phyloP scores from a whole-genome alignment of 169 alveolate species.

The Perkinsus marinus region DNA sequence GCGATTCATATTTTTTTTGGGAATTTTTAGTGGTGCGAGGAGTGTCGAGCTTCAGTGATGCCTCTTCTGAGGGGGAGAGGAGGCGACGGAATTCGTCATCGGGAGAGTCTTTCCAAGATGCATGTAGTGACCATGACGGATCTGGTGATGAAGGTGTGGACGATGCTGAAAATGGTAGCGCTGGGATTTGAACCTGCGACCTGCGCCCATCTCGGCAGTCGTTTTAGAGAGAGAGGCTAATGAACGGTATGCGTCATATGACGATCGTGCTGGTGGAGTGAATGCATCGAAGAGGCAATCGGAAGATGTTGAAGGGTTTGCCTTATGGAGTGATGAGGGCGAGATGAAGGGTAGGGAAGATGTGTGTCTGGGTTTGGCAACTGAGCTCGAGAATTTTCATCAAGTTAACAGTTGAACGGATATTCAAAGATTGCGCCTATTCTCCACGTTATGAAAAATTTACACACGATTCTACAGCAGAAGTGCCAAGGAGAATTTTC shows the following conservation, averaged over 20 bases:
- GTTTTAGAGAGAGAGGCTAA: background rate
- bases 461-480: no score
- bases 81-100: background rate
- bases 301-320: background rate
- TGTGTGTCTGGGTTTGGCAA: no score
- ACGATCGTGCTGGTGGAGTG: background rate
- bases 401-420: no score
- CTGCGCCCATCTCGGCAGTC: background rate
- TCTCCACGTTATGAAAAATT: no score
- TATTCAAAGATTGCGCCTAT: no score
- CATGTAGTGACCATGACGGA: background rate
- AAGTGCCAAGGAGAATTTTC: no score
- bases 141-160: background rate
- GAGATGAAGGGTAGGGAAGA: background rate
- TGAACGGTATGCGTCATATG: background rate
- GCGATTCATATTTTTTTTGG: background rate
- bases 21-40: background rate
- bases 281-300: background rate
- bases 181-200: background rate
- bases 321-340: background rate
- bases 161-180: background rate
- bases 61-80: background rate
- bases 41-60: background rate
- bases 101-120: background rate
- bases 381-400: no score